A percentile compares a stretch with the other conserved stretches of the same genome.
Conservation (phyloP, 306 rosid species). For the Urtica urens region DNA sequence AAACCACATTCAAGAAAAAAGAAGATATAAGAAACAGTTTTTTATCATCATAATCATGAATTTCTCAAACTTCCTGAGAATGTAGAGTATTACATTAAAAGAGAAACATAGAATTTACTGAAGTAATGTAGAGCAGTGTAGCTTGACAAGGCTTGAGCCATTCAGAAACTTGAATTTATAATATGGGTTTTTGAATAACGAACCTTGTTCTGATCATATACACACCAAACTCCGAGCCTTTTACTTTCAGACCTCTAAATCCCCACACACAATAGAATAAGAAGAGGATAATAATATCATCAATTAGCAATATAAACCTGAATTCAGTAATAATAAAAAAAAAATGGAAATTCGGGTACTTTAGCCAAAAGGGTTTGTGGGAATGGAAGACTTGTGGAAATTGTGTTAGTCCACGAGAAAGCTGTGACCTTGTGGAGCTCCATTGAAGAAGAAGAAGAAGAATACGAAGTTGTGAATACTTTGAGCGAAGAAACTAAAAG, state of each 20-base stretch:
- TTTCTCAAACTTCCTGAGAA: no score
- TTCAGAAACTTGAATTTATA: no score
- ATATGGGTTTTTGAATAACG: slow-evolving; percentile 5
- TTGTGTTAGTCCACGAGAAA: slow-evolving; percentile 46
- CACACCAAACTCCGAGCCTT: slow-evolving; percentile 42
- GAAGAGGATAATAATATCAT: neutral
- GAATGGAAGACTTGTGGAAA: slow-evolving; percentile 38
- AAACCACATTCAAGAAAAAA: no score
- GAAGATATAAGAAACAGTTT: no score
- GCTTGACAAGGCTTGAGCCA: no score
- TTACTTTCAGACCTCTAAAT: slow-evolving; percentile 24
- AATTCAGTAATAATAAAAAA: neutral
- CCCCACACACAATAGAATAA: neutral
- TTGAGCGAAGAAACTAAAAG: neutral
- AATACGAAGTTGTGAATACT: neutral
- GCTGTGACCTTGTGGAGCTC: slow-evolving; percentile 31
- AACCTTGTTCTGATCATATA: slow-evolving; percentile 45
- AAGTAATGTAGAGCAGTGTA: no score
- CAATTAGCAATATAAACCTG: no score
- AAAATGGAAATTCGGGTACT: slow-evolving; percentile 14
- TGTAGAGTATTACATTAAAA: no score
- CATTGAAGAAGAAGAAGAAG: slow-evolving; percentile 27
- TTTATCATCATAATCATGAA: no score
- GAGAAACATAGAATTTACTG: no score
- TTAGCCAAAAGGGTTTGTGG: slow-evolving; percentile 39